Conservation (phyloP, 1,284 basidiomycete genomes). For the Trichosporon inkin region DNA sequence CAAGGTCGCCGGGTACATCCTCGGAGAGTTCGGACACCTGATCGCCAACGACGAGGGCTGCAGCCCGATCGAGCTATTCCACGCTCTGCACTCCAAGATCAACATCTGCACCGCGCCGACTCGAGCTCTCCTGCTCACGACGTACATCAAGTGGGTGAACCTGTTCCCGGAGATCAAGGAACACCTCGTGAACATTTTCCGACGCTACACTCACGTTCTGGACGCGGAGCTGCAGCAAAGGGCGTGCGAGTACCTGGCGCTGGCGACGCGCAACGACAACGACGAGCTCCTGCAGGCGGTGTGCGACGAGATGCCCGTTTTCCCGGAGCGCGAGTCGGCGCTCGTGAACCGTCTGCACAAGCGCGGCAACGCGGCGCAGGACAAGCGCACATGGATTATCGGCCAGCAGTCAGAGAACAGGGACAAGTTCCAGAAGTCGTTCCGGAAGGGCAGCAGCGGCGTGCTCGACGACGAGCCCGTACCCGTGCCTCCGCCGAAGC, state of each 20-base stretch:
- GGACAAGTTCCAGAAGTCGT: constrained; percentile 55
- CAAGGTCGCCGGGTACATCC: constrained; percentile 95
- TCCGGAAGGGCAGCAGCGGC: constrained; percentile 35
- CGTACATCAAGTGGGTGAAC: constrained; percentile 94
- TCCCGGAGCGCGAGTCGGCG: constrained; percentile 89
- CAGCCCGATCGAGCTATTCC: constrained; percentile 92
- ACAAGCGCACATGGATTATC: constrained; percentile 92
- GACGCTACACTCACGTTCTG: constrained; percentile 95
- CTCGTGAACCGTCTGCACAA: constrained; percentile 78
- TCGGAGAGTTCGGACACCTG: constrained; percentile 95
- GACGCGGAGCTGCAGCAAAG: constrained; percentile 97
- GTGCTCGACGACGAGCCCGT: neutral
- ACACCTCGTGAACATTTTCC: constrained; percentile 89
- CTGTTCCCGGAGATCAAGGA: constrained; percentile 98
- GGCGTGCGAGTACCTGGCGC: constrained; percentile 90
- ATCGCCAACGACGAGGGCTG: constrained; percentile 93
- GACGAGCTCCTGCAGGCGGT: constrained; percentile 90
- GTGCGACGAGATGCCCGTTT: constrained; percentile 99
- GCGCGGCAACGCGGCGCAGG: constrained; percentile 82
- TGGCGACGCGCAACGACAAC: constrained; percentile 74
- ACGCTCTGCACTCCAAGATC: constrained; percentile 88
- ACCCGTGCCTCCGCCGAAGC: constrained; percentile 18
- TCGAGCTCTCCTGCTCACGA: constrained; percentile 85
- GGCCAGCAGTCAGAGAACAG: constrained; percentile 87
- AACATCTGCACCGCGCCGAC: constrained; percentile 92